Conservation (phyloP, 176 grass and related monocot species). For the Luzula sylvatica region DNA sequence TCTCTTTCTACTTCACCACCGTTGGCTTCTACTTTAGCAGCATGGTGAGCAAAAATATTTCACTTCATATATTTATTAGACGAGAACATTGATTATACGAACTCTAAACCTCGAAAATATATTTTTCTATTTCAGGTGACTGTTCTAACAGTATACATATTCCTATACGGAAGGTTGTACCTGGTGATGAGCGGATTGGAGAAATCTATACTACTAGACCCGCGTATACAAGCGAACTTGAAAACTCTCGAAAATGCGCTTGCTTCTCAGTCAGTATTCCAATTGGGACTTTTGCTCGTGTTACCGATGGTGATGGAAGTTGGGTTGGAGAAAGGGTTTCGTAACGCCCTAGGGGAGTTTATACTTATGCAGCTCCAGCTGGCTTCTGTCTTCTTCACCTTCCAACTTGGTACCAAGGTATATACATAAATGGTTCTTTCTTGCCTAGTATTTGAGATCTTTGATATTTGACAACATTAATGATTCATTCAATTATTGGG, state of each 20-base stretch:
- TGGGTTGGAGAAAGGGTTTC: conserved; percentile 91
- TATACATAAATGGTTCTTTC: not conserved
- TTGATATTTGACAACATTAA: no score
- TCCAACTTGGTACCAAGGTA: conserved; percentile 85
- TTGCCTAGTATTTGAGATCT: not conserved
- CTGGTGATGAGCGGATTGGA: conserved; percentile 90
- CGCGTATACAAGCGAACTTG: conserved; percentile 47
- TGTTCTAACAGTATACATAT: conserved; percentile 86
- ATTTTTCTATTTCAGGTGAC: conserved; percentile 43
- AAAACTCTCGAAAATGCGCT: conserved; percentile 84
- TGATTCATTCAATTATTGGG: not conserved
- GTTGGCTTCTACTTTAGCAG: conserved; percentile 94
- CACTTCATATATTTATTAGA: no score
- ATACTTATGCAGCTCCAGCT: conserved; percentile 95
- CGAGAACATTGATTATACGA: no score
- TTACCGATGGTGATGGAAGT: conserved; percentile 96
- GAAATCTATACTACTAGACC: conserved; percentile 65
- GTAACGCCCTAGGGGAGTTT: conserved; percentile 81
- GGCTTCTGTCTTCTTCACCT: conserved; percentile 88
- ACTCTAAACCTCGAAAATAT: no score
- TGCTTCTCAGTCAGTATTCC: conserved; percentile 82
- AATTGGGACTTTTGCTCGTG: conserved; percentile 79
- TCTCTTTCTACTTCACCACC: conserved; percentile 95
- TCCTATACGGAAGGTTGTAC: conserved; percentile 88
- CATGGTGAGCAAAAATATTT: conserved; percentile 57